These are phyloP conservation scores for Cicer yamashitae DNA, from an alignment of 306 rosid genomes.

Conservation along the genomic window DNA sequence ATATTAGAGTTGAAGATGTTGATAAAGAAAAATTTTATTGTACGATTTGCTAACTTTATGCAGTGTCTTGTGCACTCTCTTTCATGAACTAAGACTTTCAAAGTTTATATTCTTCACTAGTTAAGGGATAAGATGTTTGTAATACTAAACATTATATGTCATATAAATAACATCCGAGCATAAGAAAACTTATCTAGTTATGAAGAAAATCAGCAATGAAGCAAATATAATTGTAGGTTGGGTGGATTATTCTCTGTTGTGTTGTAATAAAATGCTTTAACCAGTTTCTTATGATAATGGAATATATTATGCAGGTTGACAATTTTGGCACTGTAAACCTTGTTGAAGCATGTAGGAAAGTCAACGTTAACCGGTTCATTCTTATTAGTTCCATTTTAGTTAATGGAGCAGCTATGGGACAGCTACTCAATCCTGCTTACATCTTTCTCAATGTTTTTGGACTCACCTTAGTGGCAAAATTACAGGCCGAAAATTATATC, in stretches of 20 bases:
- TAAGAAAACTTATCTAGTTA: not conserved
- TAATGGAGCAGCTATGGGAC: constrained; percentile 98
- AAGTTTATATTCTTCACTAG: constrained; percentile 3
- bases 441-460: constrained; percentile 90
- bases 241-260: constrained; percentile 30
- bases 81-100: constrained; percentile 7
- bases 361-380: constrained; percentile 77
- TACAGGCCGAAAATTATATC: constrained; percentile 80
- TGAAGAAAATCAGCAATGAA: constrained; percentile 7
- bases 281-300: constrained; percentile 14
- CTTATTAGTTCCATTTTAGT: constrained; percentile 94
- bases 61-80: not conserved
- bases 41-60: constrained; percentile 17
- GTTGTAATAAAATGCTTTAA: constrained; percentile 3
- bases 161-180: constrained; percentile 16
- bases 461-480: constrained; percentile 89
- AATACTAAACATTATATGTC: not conserved
- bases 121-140: constrained; percentile 19
- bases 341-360: constrained; percentile 87
- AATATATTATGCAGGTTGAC: constrained; percentile 72
- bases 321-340: constrained; percentile 91
- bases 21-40: constrained; percentile 35
- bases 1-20: constrained; percentile 33
- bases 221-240: constrained; percentile 7
- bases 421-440: constrained; percentile 88